phyloP scores from a whole-genome alignment of 805 yeast species.

The Starmerella sirachaensis region DNA sequence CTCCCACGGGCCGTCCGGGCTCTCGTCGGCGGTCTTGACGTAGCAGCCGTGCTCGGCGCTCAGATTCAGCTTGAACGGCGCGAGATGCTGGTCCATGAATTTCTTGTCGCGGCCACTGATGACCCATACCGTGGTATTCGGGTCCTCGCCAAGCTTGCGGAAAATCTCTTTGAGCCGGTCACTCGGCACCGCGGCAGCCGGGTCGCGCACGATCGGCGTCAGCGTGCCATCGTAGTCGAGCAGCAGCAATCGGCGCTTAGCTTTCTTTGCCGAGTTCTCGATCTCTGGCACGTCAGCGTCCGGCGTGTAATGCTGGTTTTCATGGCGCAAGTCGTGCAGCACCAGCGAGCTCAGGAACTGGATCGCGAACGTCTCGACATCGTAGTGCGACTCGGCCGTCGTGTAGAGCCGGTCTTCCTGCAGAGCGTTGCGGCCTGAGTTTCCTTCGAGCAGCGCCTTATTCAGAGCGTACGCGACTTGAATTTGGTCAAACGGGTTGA shows the following conservation, averaged over 20 bases:
- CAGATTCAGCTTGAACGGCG: constrained; percentile 59
- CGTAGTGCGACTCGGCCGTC: constrained; percentile 47
- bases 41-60: constrained; percentile 98
- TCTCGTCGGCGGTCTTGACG: constrained; percentile 53
- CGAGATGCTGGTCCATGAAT: constrained; percentile 81
- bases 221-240: constrained; percentile 97
- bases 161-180: constrained; percentile 52
- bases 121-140: constrained; percentile 81
- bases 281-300: constrained; percentile 63
- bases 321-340: constrained; percentile 28
- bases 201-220: constrained; percentile 92
- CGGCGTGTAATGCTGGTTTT: constrained; percentile 56
- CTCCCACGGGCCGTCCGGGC: constrained; percentile 47
- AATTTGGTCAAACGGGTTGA: constrained; percentile 95
- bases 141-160: constrained; percentile 53
- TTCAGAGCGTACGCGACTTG: constrained; percentile 81
- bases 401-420: constrained; percentile 35
- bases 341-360: constrained; percentile 40
- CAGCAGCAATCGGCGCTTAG: constrained; percentile 63
- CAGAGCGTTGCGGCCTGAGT: constrained; percentile 28
- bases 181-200: constrained; percentile 96
- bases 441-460: constrained; percentile 39
- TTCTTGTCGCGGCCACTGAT: constrained; percentile 91
- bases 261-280: constrained; percentile 43
- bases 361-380: constrained; percentile 72